These are phyloP conservation scores for Rhinocladiella mackenziei DNA, from an alignment of 2,329 filamentous ascomycete species.

Conservation along the genomic window DNA sequence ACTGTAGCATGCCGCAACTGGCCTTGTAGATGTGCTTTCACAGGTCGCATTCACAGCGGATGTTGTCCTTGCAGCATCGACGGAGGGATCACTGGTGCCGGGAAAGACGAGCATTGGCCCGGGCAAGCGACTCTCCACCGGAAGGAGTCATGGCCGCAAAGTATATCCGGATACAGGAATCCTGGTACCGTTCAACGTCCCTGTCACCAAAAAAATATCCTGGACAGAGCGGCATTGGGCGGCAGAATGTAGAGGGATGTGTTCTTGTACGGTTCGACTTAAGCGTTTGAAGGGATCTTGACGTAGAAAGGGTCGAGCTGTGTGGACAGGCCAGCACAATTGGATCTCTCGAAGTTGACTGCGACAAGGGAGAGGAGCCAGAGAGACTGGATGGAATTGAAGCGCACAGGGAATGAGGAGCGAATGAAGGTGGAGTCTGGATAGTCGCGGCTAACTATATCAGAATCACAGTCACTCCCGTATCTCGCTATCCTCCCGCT, in stretches of 20 bases:
- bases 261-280: slow-evolving; percentile 41
- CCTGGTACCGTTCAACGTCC: slow-evolving; percentile 42
- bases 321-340: slow-evolving; percentile 15
- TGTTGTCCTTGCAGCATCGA: slow-evolving; percentile 24
- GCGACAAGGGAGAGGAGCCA: no score
- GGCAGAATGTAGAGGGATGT: slow-evolving; percentile 41
- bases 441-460: no score
- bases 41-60: slow-evolving; percentile 30
- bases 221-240: slow-evolving; percentile 43
- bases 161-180: slow-evolving; percentile 50
- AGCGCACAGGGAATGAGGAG: no score
- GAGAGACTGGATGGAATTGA: no score
- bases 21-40: slow-evolving; percentile 22
- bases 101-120: slow-evolving; percentile 34
- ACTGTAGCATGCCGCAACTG: slow-evolving; percentile 31
- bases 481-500: background rate
- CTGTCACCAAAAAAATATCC: slow-evolving; percentile 49
- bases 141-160: slow-evolving; percentile 47
- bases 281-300: slow-evolving; percentile 29
- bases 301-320: slow-evolving; percentile 42
- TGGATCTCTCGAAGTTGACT: slow-evolving; percentile 22
- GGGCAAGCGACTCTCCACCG: slow-evolving; percentile 16
- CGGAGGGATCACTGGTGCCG: slow-evolving; percentile 29
- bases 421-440: no score
- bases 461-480: no score